Evolutionary conservation across 352 stramenopile species (phyloP).

Genomic region (Globisporangium viniferum): DNA sequence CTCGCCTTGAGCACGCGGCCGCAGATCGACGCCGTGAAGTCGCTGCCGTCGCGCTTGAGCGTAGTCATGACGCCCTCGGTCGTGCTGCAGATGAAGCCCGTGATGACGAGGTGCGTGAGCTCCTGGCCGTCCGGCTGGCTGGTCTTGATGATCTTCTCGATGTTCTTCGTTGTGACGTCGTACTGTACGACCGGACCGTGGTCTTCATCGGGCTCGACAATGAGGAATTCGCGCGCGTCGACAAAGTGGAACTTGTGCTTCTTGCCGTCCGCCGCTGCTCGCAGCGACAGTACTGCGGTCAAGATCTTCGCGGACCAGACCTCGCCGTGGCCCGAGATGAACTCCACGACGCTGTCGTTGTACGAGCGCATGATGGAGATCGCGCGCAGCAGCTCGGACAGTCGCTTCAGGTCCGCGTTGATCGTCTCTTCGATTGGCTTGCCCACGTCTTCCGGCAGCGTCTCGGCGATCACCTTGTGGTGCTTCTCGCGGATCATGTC

Average conservation of each 20-base stretch:
- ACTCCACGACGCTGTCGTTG: constrained; percentile 84
- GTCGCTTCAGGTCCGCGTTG: constrained; percentile 53
- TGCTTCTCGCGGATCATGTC: constrained; percentile 80
- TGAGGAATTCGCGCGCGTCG: constrained; percentile 89
- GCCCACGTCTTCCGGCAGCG: constrained; percentile 49
- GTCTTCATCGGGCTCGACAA: constrained; percentile 74
- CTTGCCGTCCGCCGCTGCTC: constrained; percentile 42
- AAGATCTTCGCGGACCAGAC: constrained; percentile 95
- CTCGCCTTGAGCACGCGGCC: constrained; percentile 88
- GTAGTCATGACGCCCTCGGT: constrained; percentile 94
- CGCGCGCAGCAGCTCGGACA: constrained; percentile 78
- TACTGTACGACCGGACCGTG: constrained; percentile 81
- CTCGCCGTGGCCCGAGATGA: constrained; percentile 96
- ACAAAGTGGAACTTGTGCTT: constrained; percentile 85
- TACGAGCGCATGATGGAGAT: constrained; percentile 89
- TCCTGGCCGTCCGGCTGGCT: constrained; percentile 28
- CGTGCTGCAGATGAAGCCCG: constrained; percentile 96
- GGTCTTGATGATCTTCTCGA: constrained; percentile 45
- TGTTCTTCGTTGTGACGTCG: constrained; percentile 62
- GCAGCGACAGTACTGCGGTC: constrained; percentile 62
- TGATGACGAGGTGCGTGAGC: constrained; percentile 90
- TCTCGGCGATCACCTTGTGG: constrained; percentile 55
- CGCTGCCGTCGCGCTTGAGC: constrained; percentile 95
- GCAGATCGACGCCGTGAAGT: constrained; percentile 97
- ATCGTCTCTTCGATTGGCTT: constrained; percentile 60